Evolutionary conservation across 768 basidiomycete species (phyloP), one percentile per base, ranked within the genome.

Genomic region (Hericium alpestre): DNA sequence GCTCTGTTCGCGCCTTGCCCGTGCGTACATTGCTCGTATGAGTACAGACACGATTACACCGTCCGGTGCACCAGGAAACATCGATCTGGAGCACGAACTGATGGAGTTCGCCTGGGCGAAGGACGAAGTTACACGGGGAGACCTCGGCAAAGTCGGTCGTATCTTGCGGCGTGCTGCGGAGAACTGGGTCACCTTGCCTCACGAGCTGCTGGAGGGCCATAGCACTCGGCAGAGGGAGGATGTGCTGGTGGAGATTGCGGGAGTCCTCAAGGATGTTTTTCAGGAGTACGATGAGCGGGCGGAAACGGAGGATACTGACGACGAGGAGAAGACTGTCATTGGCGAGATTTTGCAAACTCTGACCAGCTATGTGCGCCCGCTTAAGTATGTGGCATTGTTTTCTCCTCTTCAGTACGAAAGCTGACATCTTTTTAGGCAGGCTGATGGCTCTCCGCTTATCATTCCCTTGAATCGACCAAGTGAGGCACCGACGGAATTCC

Each of bases 21-120:
- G 84, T 25, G 81, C 84, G 3, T 86, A 80, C 62, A 85, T 88
- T 56, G 71, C 75, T 3, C 75, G 80, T 46, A 74, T 82, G 61
- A 73, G 70, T 13, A 75, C 80, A 2, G 64, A 75, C 12, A 73
- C 73, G 10, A 84, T 85, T 57, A 76, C 82, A 0, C 75, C 76
- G 41, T 79, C 84, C 1, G 86, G 84, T 12, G 79, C 77, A 1
- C 81, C 83, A 0, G 75, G 76, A 0, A 75, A 80, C 46, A 73
- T 86, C 64, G 80, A 81, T 54, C 67, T 89, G 9, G 83, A 82
- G 56, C 72, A 72, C 46, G 83, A 83, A 16, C 66, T 87, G 58
- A 78, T 88, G 78, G 85, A 87, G 62, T 76, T 79, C 2, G 86
- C 85, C 0, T 89, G 85, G 86, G 76, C 84, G 1, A 83, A 81